A percentile compares a stretch with the other conserved stretches of the same genome.
Conservation (phyloP, 2,329 filamentous ascomycete genomes). For the Aspergillus clavatus region DNA sequence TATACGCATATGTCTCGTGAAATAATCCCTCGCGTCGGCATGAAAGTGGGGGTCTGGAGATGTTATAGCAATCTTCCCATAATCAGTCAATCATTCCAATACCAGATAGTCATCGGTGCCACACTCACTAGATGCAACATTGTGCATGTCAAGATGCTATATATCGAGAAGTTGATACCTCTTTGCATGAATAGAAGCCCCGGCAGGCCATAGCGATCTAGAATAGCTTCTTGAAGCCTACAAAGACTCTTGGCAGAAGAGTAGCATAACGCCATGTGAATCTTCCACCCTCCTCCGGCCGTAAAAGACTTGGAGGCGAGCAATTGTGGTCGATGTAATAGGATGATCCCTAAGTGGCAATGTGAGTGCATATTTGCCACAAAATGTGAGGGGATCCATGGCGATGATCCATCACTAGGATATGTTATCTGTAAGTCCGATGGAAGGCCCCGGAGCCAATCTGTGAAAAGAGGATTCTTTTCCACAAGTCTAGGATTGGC, state of each 20-base stretch:
- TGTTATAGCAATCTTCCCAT: slow-evolving; percentile 80
- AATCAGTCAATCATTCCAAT: slow-evolving; percentile 1
- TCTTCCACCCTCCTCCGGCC: slow-evolving; percentile 73
- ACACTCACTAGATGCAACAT: slow-evolving; percentile 82
- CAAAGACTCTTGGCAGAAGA: slow-evolving; percentile 79
- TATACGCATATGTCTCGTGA: slow-evolving; percentile 89
- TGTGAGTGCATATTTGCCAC: slow-evolving; percentile 86
- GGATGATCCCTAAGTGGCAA: slow-evolving; percentile 77
- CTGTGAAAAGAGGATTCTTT: slow-evolving; percentile 69
- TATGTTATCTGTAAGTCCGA: slow-evolving; percentile 72
- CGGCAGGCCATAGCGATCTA: slow-evolving; percentile 69
- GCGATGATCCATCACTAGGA: slow-evolving; percentile 70
- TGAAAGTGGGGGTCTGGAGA: slow-evolving; percentile 89
- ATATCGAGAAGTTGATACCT: slow-evolving; percentile 94
- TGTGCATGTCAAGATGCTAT: slow-evolving; percentile 82
- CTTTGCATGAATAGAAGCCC: slow-evolving; percentile 88
- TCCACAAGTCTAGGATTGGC: slow-evolving; percentile 76
- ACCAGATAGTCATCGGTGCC: not conserved
- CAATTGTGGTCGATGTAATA: slow-evolving; percentile 83
- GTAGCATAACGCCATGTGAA: slow-evolving; percentile 82
- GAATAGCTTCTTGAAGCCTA: slow-evolving; percentile 75
- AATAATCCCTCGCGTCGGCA: slow-evolving; percentile 78
- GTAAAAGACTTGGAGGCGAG: slow-evolving; percentile 68
- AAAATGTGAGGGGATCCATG: slow-evolving; percentile 81
- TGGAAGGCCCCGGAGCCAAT: slow-evolving; percentile 73